Base-by-base conservation (phyloP, 352 stramenopile genomes). In the Globisporangium orthogonon region DNA sequence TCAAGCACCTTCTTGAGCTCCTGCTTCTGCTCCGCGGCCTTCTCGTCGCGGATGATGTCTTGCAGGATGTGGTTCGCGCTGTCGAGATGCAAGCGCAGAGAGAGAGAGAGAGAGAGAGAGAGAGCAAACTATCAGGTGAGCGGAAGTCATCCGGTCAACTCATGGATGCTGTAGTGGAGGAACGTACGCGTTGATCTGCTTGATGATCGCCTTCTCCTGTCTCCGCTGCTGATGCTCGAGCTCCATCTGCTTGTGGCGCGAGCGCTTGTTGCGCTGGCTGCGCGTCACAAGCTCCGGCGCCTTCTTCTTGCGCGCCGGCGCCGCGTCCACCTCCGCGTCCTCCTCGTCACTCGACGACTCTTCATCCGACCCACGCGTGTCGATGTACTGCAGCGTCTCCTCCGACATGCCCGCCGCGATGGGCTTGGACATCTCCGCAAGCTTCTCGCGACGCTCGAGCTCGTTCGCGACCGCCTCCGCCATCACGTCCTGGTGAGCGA, bases 101-200 rank as follows among this genome's bases (percentile, higher is more conserved):
- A 62, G 15, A 52, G 31, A 57, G 14, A 56, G 5, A 50, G 7
- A 23, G 23, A 23, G 23, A 23, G 23, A 23, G 23, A 23, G 23
- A 23, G 23, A 23, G 23, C 23, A 40, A 14, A 17, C 13, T 13
- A 52, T 14, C 41, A 31, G 18, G 54, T 60, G 15, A 66, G 33
- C 29, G 45, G 28, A 11, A 2, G n/a, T 0, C 30, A 15, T 6
- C 1, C 39, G 6, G 0, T 50, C 10, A 28, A 7, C 23, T 37
- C 30, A 31, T 30, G 1, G 3, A 40, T 11, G 9, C 15, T 1
- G 3, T 2, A 7, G 11, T 9, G 35, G 33, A 17, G 37, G 3
- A 10, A 84, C 74, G 65, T 78, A 94, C 84, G 70, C 66, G 59
- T 94, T 94, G 61, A 94, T 94, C 60, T 94, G 85, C 69, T 91